Conservation (phyloP, 1,139 yeast species). For the Meyerozyma smithsonii region DNA sequence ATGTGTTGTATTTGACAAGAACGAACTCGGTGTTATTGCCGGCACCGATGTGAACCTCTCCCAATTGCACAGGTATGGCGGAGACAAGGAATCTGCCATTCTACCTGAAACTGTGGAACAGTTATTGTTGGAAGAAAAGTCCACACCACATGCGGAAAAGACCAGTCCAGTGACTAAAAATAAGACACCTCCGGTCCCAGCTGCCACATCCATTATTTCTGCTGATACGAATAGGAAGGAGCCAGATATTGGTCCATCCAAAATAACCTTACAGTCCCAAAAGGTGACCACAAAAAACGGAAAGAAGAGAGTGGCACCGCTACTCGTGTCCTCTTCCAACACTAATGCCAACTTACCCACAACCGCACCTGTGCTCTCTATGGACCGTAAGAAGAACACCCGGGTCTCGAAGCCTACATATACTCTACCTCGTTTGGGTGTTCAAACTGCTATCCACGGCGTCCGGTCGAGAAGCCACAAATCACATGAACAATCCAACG, state of each 20-base stretch:
- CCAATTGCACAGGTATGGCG: conserved; percentile 80
- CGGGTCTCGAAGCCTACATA: conserved; percentile 40
- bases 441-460: conserved; percentile 46
- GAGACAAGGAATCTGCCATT: conserved; percentile 74
- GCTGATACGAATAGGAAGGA: neutral
- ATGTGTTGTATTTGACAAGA: conserved; percentile 58
- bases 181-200: neutral
- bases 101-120: conserved; percentile 88
- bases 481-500: conserved; percentile 14
- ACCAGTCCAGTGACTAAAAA: neutral
- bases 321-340: conserved; percentile 49
- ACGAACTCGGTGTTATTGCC: conserved; percentile 78
- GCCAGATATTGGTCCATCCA: neutral
- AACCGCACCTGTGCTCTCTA: neutral
- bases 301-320: conserved; percentile 81
- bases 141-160: conserved; percentile 17
- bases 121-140: conserved; percentile 62
- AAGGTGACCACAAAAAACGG: conserved; percentile 57
- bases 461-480: conserved; percentile 18
- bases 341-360: neutral
- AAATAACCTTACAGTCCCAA: neutral
- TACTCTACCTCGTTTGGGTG: conserved; percentile 42
- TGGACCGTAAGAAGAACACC: conserved; percentile 15
- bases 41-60: conserved; percentile 55
- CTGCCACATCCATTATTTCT: neutral